Conservation (phyloP, 208 protist species). For the Acanthamoeba divionensis region DNA sequence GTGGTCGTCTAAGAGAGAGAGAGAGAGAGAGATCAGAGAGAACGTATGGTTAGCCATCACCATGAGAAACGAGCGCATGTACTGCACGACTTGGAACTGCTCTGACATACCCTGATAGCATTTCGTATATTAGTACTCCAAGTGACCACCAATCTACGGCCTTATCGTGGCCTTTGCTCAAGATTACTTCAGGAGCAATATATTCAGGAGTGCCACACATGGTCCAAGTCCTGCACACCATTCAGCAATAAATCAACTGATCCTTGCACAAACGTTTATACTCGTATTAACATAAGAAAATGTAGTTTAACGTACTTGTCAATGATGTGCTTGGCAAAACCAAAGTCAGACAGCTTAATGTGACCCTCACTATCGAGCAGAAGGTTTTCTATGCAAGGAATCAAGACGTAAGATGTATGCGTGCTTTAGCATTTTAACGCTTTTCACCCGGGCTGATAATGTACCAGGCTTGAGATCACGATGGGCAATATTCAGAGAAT, state of each 20-base stretch:
- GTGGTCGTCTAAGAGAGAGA: conserved; percentile 82
- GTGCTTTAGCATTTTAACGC: no score
- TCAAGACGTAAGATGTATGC: no score
- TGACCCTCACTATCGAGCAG: conserved; percentile 93
- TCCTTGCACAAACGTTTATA: background rate
- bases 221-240: conserved; percentile 19
- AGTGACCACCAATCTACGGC: conserved; percentile 97
- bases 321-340: conserved; percentile 84
- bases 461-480: conserved; percentile 14
- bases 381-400: conserved; percentile 96
- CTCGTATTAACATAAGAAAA: conserved; percentile 9
- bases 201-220: conserved; percentile 91
- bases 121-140: conserved; percentile 95
- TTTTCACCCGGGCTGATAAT: background rate
- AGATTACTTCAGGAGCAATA: conserved; percentile 94
- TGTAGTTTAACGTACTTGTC: background rate
- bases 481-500: conserved; percentile 39
- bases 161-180: conserved; percentile 90
- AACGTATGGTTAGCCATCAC: no score
- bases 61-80: no score
- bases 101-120: conserved; percentile 18
- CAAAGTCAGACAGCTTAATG: conserved; percentile 96
- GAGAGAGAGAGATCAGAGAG: no score
- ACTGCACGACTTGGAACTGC: no score
- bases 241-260: conserved; percentile 59